phyloP scores from a whole-genome alignment of 169 alveolate genomes.

The Cryptosporidium muris region DNA sequence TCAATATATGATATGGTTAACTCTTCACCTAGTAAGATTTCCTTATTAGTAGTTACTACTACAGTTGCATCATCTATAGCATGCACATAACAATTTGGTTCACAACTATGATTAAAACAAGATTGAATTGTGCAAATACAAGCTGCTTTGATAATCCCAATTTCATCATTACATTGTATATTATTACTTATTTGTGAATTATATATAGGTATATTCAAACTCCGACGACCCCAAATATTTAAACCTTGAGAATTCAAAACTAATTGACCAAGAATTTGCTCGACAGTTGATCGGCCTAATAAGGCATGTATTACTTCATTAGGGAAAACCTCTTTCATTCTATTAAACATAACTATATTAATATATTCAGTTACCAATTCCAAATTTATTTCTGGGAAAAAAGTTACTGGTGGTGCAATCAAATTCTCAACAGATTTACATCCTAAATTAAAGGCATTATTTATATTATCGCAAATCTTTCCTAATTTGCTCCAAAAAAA shows the following conservation, averaged over 20 bases:
- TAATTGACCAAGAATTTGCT: constrained; percentile 69
- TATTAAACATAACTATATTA: constrained; percentile 24
- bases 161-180: constrained; percentile 2
- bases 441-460: constrained; percentile 24
- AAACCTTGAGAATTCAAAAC: constrained; percentile 73
- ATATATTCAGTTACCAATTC: constrained; percentile 48
- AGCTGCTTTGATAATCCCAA: constrained; percentile 71
- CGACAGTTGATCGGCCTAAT: constrained; percentile 49
- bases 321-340: constrained; percentile 1
- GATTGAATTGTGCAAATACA: constrained; percentile 74
- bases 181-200: not conserved
- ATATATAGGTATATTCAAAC: not conserved
- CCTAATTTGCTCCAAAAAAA: constrained; percentile 59
- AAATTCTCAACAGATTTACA: constrained; percentile 60
- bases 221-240: constrained; percentile 69
- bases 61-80: constrained; percentile 53
- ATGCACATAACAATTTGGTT: constrained; percentile 72
- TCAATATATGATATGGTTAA: constrained; percentile 75
- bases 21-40: constrained; percentile 72
- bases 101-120: constrained; percentile 77
- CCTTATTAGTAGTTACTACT: constrained; percentile 73
- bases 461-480: constrained; percentile 11
- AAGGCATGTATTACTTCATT: constrained; percentile 21
- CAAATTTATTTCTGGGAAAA: constrained; percentile 66
- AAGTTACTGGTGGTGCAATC: constrained; percentile 72